A percentile compares a stretch with the other conserved stretches of the same genome.
Evolutionary conservation across 768 basidiomycete species (phyloP).

Genomic region (Crucibulum laeve): DNA sequence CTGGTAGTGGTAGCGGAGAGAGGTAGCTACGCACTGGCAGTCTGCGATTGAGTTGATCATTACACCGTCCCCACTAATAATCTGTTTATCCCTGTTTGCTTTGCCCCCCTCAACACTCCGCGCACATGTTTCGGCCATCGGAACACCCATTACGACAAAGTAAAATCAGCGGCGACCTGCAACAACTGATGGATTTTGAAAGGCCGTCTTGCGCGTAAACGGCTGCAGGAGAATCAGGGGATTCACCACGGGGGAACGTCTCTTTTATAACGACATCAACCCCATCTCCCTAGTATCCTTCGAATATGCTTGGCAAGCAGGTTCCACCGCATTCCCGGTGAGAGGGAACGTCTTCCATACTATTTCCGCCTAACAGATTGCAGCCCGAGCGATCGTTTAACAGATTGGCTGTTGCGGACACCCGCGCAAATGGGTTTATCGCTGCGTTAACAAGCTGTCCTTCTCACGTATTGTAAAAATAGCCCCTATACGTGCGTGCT

Average conservation of each 20-base stretch:
- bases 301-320: neutral
- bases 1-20: neutral
- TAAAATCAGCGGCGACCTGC: no score
- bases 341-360: neutral
- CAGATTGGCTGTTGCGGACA: neutral
- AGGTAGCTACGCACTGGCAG: neutral
- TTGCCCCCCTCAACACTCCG: neutral
- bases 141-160: conserved; percentile 1
- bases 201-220: no score
- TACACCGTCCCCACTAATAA: neutral
- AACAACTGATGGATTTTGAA: no score
- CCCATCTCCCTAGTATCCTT: neutral
- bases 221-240: no score
- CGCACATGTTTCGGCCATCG: conserved; percentile 3
- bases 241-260: no score
- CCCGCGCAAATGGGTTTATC: neutral
- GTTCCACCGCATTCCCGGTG: conserved; percentile 1
- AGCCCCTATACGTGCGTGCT: no score
- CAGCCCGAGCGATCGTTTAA: neutral
- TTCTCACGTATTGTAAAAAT: no score
- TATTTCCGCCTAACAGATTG: neutral
- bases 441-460: neutral
- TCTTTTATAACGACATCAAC: no score
- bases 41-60: neutral
- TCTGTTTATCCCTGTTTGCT: conserved; percentile 3